phyloP scores from a whole-genome alignment of 148 eudicot species.

The Arctostaphylos glauca region DNA sequence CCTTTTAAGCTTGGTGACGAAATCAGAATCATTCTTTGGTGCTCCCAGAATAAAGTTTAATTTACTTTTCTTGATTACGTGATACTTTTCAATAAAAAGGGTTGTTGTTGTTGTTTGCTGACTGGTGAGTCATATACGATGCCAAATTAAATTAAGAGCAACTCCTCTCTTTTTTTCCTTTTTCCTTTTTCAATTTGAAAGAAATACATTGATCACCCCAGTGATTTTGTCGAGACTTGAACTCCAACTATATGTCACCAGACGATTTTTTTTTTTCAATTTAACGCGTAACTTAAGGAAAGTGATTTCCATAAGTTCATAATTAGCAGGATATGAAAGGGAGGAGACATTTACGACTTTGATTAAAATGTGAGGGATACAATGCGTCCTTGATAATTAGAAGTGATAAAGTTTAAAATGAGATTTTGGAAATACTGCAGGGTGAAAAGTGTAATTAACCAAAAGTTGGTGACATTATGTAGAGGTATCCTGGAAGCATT shows the following conservation, averaged over 20 bases:
- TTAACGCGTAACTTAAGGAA: not conserved
- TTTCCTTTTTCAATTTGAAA: not conserved
- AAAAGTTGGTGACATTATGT: not conserved
- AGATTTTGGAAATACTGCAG: not conserved
- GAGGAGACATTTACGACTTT: not conserved
- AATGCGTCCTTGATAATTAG: not conserved
- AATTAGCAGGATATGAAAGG: not conserved
- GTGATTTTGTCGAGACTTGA: not conserved
- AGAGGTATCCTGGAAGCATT: not conserved
- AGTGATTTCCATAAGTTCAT: not conserved
- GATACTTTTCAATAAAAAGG: not conserved
- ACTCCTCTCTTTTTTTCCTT: not conserved
- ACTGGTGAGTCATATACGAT: conserved; percentile 1
- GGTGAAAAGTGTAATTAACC: not conserved
- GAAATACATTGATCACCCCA: not conserved
- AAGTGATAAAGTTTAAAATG: not conserved
- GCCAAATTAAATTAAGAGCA: not conserved
- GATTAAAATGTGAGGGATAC: not conserved
- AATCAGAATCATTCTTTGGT: not conserved
- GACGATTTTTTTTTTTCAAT: no score
- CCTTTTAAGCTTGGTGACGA: not conserved
- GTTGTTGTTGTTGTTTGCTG: no score
- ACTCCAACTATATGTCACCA: not conserved
- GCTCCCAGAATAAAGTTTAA: not conserved
- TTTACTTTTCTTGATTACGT: not conserved